Evolutionary conservation across 2,329 filamentous ascomycete genomes (phyloP), one percentile per base, ranked within the genome.

Genomic region (Ramichloridium luteum): DNA sequence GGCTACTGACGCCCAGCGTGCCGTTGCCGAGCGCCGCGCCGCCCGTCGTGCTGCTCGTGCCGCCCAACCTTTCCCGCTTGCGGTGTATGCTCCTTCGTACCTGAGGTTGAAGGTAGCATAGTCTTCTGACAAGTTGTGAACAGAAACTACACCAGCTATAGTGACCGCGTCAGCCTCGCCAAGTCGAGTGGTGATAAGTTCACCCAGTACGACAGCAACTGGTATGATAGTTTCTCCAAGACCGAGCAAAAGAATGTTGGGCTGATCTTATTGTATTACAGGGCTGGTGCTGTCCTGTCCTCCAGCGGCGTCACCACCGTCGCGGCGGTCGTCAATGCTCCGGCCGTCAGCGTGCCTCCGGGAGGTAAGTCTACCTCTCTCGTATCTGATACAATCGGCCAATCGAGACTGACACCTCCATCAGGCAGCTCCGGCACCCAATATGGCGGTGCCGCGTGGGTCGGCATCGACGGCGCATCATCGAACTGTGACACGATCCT

Each of bases 181-280:
- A n/a, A n/a, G n/a, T n/a, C n/a, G n/a, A n/a, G n/a, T n/a, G n/a
- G n/a, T n/a, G n/a, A n/a, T n/a, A n/a, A n/a, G n/a, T n/a, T n/a
- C n/a, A n/a, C n/a, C n/a, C n/a, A 61, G 16, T 74, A 73, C 55
- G 64, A 57, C 37, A 57, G 54, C 45, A 75, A 74, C 58, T 75
- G 72, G 72, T 65, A 69, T 6, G 20, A 3, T 5, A 20, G 16
- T 12, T 4, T 5, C 16, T 20, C 16, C 28, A 17, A 4, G 4
- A 3, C 4, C 5, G 16, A 4, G 9, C 15, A 30, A 5, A 14
- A 16, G n/a, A n/a, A n/a, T n/a, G n/a, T n/a, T n/a, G n/a, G n/a
- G n/a, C n/a, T n/a, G n/a, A n/a, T n/a, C n/a, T n/a, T n/a, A n/a
- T n/a, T n/a, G n/a, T n/a, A n/a, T n/a, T n/a, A n/a, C n/a, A 20